Percentiles rank a stretch among this genome's conserved stretches.
Conservation (phyloP, 2,329 filamentous ascomycete genomes). For the Paracoccidioides lutzii region DNA sequence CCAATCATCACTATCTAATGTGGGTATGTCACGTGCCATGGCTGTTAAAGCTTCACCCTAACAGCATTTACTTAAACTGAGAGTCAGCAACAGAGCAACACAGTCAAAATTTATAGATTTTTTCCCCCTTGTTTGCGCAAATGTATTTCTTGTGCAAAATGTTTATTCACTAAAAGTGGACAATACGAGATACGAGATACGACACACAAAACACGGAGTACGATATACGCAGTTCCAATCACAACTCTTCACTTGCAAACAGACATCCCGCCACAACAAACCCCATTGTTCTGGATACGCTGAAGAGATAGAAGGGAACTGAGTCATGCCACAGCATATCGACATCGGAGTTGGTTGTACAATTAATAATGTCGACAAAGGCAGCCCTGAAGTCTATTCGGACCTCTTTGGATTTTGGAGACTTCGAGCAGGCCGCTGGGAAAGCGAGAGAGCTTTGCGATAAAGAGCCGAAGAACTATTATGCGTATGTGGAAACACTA, state of each 20-base stretch:
- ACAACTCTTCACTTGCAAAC: neutral
- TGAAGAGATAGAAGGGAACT: neutral
- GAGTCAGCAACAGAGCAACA: no score
- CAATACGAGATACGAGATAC: slow-evolving; percentile 7
- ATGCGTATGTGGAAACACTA: slow-evolving; percentile 46
- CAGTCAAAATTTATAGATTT: no score
- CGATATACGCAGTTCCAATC: neutral
- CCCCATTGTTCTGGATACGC: no score
- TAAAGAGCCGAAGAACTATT: slow-evolving; percentile 66
- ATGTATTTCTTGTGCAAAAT: neutral
- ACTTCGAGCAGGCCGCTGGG: slow-evolving; percentile 62
- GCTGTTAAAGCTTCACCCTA: no score
- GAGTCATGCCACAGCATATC: neutral
- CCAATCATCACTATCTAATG: no score
- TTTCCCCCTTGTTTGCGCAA: no score
- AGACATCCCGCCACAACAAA: neutral
- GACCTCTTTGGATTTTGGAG: slow-evolving; percentile 60
- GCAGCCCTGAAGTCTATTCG: slow-evolving; percentile 69
- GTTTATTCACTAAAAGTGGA: neutral
- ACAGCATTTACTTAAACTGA: no score
- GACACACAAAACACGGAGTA: slow-evolving; percentile 11
- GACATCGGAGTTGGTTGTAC: neutral
- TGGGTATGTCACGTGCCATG: no score
- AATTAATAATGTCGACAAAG: slow-evolving; percentile 41
- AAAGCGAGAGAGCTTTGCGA: slow-evolving; percentile 58